Base-by-base conservation (phyloP, 106 monocot species). In the Acanthochlamys bracteata region DNA sequence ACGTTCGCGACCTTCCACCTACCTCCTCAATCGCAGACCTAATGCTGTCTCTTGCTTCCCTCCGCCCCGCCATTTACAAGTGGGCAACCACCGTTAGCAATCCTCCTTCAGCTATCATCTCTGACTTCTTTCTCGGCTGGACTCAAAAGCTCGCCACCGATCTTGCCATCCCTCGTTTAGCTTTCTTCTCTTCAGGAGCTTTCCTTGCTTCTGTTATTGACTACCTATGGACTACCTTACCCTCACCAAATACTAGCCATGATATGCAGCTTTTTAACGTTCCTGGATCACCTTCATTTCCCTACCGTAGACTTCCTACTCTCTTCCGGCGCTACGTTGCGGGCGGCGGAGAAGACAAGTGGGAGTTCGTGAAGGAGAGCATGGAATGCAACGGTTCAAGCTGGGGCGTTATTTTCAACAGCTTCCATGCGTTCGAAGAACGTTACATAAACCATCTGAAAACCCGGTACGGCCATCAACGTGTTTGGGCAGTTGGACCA, bases 401-500 rank as follows among this genome's bases (percentile, higher is more conserved):
- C 65, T 84, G 79, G 79, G 78, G 76, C 0, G 59, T 69, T 41
- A 64, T 89, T 11, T 43, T 73, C 55, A 89, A 89, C 81, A 67
- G 81, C 0, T 89, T 81, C 71, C 20, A 57, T 0, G 75, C 21
- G 26, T 63, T 84, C 7, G 88, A 89, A 27, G 62, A 17, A 17
- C 0, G 7, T 10, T 84, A 81, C 46, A 47, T 89, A 14, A 64
- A 64, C 0, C 67, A 69, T 55, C 52, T 84, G 11, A 55, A 57
- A 41, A 40, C 33, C 6, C 81, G 82, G 13, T 43, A 74, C 24
- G 73, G 67, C 1, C 66, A 62, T 72, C 7, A 0, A 41, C 68
- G 81, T 1, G 75, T 89, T 42, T 82, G 75, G 75, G 89, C 81
- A 19, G 78, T 89, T 39, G 89, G 89, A 7, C 89, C 84, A 4